Conservation (phyloP, 2,329 filamentous ascomycete genomes). For the Anthostomella pinea region DNA sequence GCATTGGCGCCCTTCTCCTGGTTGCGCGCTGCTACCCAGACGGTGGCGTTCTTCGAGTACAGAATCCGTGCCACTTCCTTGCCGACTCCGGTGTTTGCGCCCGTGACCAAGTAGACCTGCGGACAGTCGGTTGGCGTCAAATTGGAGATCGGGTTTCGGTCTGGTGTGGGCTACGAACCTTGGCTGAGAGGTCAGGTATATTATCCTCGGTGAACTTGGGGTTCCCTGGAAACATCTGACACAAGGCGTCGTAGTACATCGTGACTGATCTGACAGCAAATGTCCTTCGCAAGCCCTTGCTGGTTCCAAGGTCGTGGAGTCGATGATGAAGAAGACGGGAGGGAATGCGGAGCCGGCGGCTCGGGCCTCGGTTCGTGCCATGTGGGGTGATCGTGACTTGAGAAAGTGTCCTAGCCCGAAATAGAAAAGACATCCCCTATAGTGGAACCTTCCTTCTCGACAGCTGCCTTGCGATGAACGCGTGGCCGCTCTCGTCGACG, state of each 20-base stretch:
- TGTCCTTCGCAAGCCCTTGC: too few relatives aligned
- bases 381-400: too few relatives aligned
- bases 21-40: conserved; percentile 21
- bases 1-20: conserved; percentile 20
- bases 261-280: too few relatives aligned
- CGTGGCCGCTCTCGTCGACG: too few relatives aligned
- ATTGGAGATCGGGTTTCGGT: background rate
- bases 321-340: too few relatives aligned
- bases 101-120: conserved; percentile 25
- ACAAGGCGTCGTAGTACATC: conserved; percentile 12
- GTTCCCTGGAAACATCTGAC: conserved; percentile 18
- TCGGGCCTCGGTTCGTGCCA: too few relatives aligned
- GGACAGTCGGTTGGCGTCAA: conserved; percentile 1
- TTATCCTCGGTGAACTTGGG: conserved; percentile 21
- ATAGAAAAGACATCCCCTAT: too few relatives aligned
- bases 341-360: too few relatives aligned
- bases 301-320: too few relatives aligned
- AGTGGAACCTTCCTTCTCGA: too few relatives aligned
- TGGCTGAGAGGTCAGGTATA: conserved; percentile 18
- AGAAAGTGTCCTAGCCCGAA: too few relatives aligned
- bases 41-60: conserved; percentile 24
- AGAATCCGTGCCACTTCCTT: conserved; percentile 21
- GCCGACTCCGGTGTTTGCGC: conserved; percentile 25
- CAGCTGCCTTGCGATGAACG: too few relatives aligned
- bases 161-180: conserved; percentile 6